Conservation (phyloP, 2,329 filamentous ascomycete genomes). For the Cercospora sojina region DNA sequence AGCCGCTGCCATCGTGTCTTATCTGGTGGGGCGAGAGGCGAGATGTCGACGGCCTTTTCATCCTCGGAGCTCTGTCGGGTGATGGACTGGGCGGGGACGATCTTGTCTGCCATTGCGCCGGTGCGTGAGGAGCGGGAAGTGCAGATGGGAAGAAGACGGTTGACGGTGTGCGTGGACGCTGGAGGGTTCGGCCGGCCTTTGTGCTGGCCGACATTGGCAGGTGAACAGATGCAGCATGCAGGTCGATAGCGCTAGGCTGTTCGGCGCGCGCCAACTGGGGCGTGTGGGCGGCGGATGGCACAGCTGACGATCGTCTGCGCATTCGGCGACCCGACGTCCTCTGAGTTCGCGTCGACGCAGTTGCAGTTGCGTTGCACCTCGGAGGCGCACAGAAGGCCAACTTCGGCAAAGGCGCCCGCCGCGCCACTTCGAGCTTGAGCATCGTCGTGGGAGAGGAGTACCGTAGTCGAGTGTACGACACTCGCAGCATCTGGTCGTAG, state of each 20-base stretch:
- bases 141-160: background rate
- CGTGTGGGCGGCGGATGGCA: background rate
- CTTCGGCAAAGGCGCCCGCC: background rate
- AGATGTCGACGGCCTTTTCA: conserved; percentile 6
- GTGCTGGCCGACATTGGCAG: background rate
- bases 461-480: background rate
- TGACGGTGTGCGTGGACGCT: background rate
- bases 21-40: conserved; percentile 9
- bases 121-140: background rate
- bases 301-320: background rate
- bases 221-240: background rate
- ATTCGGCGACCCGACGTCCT: conserved; percentile 1
- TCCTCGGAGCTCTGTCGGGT: conserved; percentile 3
- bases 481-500: background rate
- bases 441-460: background rate
- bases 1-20: conserved; percentile 50
- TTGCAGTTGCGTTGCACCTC: background rate
- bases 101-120: conserved; percentile 17
- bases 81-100: conserved; percentile 5
- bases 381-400: background rate
- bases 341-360: background rate
- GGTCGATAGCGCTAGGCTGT: background rate
- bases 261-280: background rate
- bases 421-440: background rate
- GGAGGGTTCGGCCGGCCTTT: background rate